Evolutionary conservation across 352 stramenopile genomes (phyloP).

Genomic region (Phytopythium chamaehyphon): DNA sequence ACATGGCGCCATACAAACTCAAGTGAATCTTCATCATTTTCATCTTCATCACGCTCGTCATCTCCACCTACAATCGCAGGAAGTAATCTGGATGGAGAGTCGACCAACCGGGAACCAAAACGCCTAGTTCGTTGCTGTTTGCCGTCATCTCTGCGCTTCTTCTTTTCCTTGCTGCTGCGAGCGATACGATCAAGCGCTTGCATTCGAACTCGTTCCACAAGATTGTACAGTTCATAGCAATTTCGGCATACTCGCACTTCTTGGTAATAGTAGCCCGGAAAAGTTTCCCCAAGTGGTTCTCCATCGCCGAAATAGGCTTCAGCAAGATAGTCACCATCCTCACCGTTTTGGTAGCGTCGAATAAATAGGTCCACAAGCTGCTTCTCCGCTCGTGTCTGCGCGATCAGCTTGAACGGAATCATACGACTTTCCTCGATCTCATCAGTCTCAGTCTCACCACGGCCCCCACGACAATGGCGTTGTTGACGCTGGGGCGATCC

Average conservation of each 20-base stretch:
- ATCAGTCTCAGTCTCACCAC: slow-evolving; percentile 2
- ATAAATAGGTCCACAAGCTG: slow-evolving; percentile 76
- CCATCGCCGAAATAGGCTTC: slow-evolving; percentile 74
- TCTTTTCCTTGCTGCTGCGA: slow-evolving; percentile 3
- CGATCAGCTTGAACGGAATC: slow-evolving; percentile 81
- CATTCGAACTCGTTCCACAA: slow-evolving; percentile 74
- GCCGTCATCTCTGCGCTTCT: slow-evolving; percentile 9
- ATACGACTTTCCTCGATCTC: slow-evolving; percentile 19
- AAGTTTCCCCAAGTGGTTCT: slow-evolving; percentile 64
- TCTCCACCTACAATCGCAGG: slow-evolving; percentile 2
- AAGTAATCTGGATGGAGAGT: background rate
- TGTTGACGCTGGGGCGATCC: slow-evolving; percentile 34
- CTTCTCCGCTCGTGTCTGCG: slow-evolving; percentile 74
- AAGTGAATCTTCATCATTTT: background rate
- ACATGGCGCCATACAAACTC: slow-evolving; percentile 26
- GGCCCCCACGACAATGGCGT: slow-evolving; percentile 7
- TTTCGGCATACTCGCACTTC: slow-evolving; percentile 72
- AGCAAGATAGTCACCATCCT: slow-evolving; percentile 73
- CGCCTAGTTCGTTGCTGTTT: slow-evolving; percentile 2
- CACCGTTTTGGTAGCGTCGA: slow-evolving; percentile 66
- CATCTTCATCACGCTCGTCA: slow-evolving; percentile 14
- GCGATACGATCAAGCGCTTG: slow-evolving; percentile 48
- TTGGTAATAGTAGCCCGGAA: slow-evolving; percentile 84
- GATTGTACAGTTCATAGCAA: slow-evolving; percentile 78
- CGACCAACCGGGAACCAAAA: too few relatives aligned